These are phyloP conservation scores for Lentinula detonsa DNA, from an alignment of 768 basidiomycete genomes.

Conservation along the genomic window DNA sequence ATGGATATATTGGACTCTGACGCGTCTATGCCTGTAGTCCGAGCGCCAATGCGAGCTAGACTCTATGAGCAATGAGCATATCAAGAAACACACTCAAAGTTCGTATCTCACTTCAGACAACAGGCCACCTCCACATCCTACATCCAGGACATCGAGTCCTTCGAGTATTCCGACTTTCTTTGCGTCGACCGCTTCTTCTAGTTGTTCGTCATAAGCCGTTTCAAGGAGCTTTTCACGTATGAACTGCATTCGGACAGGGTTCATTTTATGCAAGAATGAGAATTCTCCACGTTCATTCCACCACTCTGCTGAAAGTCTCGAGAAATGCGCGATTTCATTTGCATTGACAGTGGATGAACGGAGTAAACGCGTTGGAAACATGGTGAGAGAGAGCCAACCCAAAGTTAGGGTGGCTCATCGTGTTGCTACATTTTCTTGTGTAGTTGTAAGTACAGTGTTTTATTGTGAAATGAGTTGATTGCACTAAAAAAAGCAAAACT, in stretches of 20 bases:
- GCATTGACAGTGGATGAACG: conserved; percentile 54
- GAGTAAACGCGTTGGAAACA: conserved; percentile 3
- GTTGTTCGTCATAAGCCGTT: conserved; percentile 47
- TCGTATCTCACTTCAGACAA: conserved; percentile 68
- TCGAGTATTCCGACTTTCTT: conserved; percentile 34
- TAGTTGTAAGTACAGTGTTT: neutral
- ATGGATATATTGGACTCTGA: conserved; percentile 82
- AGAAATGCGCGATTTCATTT: conserved; percentile 85
- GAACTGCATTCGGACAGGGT: conserved; percentile 81
- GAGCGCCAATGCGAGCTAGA: conserved; percentile 80
- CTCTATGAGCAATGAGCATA: conserved; percentile 41
- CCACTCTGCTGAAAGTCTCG: conserved; percentile 85
- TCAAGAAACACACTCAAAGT: neutral
- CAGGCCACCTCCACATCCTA: conserved; percentile 94
- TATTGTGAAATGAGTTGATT: neutral
- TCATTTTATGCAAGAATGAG: conserved; percentile 86
- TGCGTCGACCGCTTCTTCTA: conserved; percentile 26
- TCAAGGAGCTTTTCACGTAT: conserved; percentile 73
- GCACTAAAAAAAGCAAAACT: neutral
- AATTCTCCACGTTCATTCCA: conserved; percentile 96
- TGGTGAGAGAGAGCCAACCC: neutral
- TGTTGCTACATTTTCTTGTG: too few relatives aligned
- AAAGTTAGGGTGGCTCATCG: neutral
- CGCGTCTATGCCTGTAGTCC: conserved; percentile 90
- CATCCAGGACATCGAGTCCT: conserved; percentile 75